Percentiles rank a stretch among this genome's conserved stretches.
Evolutionary conservation across 2,329 filamentous ascomycete species (phyloP).

Genomic region (Calonectria pseudoturangicola): DNA sequence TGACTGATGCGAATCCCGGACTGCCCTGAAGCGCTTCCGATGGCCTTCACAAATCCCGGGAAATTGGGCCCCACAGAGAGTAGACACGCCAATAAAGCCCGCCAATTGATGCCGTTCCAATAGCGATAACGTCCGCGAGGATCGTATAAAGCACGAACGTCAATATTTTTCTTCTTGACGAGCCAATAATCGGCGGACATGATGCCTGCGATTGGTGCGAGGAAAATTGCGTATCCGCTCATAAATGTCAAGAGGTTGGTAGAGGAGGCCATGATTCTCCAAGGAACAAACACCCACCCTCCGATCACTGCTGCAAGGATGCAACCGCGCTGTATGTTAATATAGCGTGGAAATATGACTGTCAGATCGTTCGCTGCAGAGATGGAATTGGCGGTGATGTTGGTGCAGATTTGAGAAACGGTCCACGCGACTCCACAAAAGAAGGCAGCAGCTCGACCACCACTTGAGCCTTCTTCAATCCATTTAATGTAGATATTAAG

Average conservation of each 20-base stretch:
- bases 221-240: conserved; percentile 13
- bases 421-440: background rate
- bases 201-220: background rate
- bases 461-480: background rate
- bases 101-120: background rate
- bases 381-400: background rate
- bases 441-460: conserved; percentile 1
- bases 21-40: background rate
- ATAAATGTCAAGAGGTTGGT: conserved; percentile 1
- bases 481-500: background rate
- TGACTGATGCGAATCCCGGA: background rate
- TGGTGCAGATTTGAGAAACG: background rate
- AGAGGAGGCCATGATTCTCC: background rate
- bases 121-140: background rate
- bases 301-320: background rate
- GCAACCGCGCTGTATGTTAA: background rate
- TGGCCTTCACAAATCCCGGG: background rate
- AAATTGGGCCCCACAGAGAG: background rate
- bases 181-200: conserved; percentile 16
- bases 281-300: conserved; percentile 6
- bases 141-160: background rate
- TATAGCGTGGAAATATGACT: background rate
- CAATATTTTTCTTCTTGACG: background rate
- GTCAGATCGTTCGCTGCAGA: conserved; percentile 9
- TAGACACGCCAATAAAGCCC: background rate